Conservation (phyloP, 306 rosid genomes). For the Trifolium fragiferum region DNA sequence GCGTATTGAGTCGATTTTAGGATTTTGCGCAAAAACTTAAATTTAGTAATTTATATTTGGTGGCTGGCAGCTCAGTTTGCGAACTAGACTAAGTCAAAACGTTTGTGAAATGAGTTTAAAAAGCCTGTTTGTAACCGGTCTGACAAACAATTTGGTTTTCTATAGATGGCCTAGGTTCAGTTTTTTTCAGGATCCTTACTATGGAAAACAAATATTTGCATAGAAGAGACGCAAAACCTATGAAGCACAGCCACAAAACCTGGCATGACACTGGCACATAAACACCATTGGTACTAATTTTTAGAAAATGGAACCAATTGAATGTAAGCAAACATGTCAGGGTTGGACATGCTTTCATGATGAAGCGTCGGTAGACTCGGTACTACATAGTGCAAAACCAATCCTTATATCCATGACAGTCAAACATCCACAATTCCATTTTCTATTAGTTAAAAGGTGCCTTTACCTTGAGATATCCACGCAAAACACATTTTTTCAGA, state of each 20-base stretch:
- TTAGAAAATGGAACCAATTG: neutral
- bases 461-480: neutral
- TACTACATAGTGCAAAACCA: neutral
- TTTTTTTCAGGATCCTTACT: no score
- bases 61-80: neutral
- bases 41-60: neutral
- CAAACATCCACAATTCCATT: neutral
- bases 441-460: neutral
- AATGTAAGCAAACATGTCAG: neutral
- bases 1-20: neutral
- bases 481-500: neutral
- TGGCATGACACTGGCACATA: no score
- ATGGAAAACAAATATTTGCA: no score
- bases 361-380: neutral
- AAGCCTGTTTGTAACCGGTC: neutral
- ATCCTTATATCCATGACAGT: neutral
- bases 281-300: no score
- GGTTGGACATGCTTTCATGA: neutral
- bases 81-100: neutral
- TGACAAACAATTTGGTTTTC: neutral
- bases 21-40: neutral
- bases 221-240: no score
- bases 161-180: neutral
- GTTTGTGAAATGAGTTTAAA: neutral
- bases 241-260: no score